Evolutionary conservation across 352 stramenopile genomes (phyloP).

Genomic region (Globisporangium heterothallicum): DNA sequence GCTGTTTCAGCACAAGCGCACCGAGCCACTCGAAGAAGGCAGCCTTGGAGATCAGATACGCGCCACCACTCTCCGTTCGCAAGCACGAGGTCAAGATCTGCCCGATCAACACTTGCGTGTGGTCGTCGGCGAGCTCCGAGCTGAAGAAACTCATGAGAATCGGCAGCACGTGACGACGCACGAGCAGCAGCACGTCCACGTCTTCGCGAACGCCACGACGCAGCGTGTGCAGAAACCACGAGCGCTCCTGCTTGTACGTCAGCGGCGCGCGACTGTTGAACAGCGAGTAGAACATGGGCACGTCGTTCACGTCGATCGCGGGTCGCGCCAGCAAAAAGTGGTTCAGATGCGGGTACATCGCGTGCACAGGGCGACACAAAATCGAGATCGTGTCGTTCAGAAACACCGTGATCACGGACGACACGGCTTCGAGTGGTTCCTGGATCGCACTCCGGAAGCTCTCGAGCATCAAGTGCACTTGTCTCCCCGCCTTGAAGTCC

Average conservation of each 20-base stretch:
- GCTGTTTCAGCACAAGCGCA: conserved; percentile 24
- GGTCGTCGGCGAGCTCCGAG: conserved; percentile 68
- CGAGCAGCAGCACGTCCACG: conserved; percentile 57
- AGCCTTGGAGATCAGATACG: conserved; percentile 60
- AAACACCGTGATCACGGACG: conserved; percentile 77
- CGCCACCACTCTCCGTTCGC: conserved; percentile 35
- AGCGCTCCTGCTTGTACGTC: conserved; percentile 77
- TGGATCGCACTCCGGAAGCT: conserved; percentile 63
- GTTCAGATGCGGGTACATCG: conserved; percentile 77
- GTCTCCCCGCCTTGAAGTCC: conserved; percentile 68
- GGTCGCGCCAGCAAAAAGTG: conserved; percentile 79
- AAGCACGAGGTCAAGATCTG: conserved; percentile 53
- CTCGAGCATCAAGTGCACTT: conserved; percentile 78
- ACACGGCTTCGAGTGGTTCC: conserved; percentile 45
- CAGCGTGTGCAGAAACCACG: conserved; percentile 76
- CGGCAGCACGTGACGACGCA: conserved; percentile 71
- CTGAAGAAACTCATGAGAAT: conserved; percentile 81
- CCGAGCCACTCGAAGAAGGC: conserved; percentile 61
- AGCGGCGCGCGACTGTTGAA: conserved; percentile 74
- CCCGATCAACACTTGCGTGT: conserved; percentile 67
- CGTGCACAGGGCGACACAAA: conserved; percentile 54
- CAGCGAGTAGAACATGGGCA: conserved; percentile 87
- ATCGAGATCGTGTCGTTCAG: conserved; percentile 75
- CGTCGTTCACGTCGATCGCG: conserved; percentile 69
- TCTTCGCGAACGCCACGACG: conserved; percentile 64